Evolutionary conservation across 2,329 filamentous ascomycete genomes (phyloP).

Genomic region (Lachnellula arida): DNA sequence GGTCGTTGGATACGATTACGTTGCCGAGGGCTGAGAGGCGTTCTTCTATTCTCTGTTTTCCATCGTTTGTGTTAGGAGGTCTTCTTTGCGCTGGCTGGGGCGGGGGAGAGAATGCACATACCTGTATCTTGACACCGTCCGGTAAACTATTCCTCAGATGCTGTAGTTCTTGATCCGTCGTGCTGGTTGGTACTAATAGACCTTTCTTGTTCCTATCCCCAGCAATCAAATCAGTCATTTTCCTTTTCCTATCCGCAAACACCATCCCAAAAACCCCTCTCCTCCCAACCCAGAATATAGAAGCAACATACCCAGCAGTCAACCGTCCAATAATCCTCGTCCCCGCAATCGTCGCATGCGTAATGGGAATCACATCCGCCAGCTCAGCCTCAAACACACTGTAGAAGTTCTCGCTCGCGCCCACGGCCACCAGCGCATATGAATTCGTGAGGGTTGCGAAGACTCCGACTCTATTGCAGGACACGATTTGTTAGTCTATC

Average conservation of each 20-base stretch:
- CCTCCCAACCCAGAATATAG: not conserved
- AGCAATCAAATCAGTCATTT: constrained; percentile 9
- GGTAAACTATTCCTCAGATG: constrained; percentile 94
- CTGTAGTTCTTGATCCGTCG: constrained; percentile 96
- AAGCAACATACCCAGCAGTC: constrained; percentile 69
- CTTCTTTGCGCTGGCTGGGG: not conserved
- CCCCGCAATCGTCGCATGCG: constrained; percentile 92
- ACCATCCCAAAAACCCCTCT: not conserved
- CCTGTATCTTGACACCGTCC: constrained; percentile 78
- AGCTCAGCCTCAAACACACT: constrained; percentile 97
- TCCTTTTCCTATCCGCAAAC: not conserved
- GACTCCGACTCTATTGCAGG: constrained; percentile 74
- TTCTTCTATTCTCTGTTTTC: constrained; percentile 80
- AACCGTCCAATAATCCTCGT: constrained; percentile 93
- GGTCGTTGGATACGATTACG: constrained; percentile 94
- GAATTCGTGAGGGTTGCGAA: constrained; percentile 97
- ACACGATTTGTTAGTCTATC: constrained; percentile 2
- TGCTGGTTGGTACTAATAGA: constrained; percentile 90
- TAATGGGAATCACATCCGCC: constrained; percentile 95
- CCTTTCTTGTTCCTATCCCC: constrained; percentile 79
- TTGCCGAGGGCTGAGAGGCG: constrained; percentile 92
- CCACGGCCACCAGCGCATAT: constrained; percentile 89
- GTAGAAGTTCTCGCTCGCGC: constrained; percentile 98
- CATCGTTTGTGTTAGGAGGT: not conserved
- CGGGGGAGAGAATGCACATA: constrained; percentile 9